Conservation (phyloP, 768 basidiomycete species). For the Collybiopsis confluens region DNA sequence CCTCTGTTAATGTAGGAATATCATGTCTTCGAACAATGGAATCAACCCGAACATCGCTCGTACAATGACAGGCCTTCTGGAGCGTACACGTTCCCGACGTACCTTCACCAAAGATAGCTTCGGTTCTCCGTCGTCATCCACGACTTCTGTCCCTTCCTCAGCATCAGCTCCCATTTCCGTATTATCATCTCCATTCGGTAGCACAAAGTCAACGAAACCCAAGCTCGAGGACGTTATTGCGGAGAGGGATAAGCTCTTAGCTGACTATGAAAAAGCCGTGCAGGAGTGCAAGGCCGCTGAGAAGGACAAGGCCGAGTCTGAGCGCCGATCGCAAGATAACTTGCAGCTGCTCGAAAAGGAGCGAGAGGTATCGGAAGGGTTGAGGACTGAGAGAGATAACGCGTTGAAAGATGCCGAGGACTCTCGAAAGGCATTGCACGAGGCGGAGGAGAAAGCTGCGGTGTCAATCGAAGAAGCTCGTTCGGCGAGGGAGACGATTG, state of each 20-base stretch:
- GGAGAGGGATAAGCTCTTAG: background rate
- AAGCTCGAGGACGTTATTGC: constrained; percentile 2
- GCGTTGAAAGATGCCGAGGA: background rate
- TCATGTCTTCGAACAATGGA: background rate
- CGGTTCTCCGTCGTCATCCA: background rate
- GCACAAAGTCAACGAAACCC: background rate
- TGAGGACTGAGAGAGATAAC: background rate
- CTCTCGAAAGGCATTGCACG: background rate
- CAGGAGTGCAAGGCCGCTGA: constrained; percentile 2
- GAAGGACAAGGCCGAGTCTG: constrained; percentile 6
- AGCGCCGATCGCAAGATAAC: constrained; percentile 1
- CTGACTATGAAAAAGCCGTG: constrained; percentile 3
- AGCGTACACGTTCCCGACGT: constrained; percentile 8
- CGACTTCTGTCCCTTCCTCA: too few species aligned
- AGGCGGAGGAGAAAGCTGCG: background rate
- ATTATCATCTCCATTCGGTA: background rate
- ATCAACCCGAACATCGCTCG: constrained; percentile 3
- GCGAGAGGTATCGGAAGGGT: background rate
- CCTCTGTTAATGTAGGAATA: too few species aligned
- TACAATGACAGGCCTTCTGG: constrained; percentile 6
- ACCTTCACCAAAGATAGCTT: constrained; percentile 7
- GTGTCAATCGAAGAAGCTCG: background rate
- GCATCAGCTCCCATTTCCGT: too few species aligned
- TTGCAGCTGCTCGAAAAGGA: background rate
- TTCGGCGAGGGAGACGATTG: background rate